Conservation (phyloP, 1,284 basidiomycete genomes). For the Ceratobasidium sp. region DNA sequence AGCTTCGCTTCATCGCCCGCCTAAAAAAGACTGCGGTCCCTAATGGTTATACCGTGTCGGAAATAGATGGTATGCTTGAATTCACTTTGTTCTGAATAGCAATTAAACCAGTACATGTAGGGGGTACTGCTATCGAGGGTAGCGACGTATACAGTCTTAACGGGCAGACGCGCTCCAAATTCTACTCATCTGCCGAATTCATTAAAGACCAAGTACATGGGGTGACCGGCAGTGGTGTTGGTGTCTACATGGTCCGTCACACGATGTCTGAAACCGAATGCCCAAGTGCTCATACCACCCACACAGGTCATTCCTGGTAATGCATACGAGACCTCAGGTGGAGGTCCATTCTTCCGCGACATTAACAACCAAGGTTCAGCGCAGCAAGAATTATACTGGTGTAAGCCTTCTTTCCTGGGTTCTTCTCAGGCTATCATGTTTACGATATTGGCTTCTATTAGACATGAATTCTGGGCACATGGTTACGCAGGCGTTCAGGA, state of each 20-base stretch:
- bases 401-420: too few relatives aligned
- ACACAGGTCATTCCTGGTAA: slow-evolving; percentile 58
- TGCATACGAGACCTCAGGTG: slow-evolving; percentile 61
- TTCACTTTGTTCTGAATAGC: too few relatives aligned
- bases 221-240: slow-evolving; percentile 41
- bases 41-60: slow-evolving; percentile 58
- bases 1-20: slow-evolving; percentile 66
- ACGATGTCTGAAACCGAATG: not conserved
- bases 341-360: slow-evolving; percentile 57
- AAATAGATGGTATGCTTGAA: slow-evolving; percentile 55
- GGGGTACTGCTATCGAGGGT: slow-evolving; percentile 46
- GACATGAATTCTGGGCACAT: slow-evolving; percentile 47
- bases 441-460: not conserved
- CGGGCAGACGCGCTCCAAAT: slow-evolving; percentile 47
- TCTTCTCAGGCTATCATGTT: too few relatives aligned
- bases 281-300: not conserved
- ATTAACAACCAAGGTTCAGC: slow-evolving; percentile 48
- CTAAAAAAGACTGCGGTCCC: slow-evolving; percentile 61
- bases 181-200: slow-evolving; percentile 47
- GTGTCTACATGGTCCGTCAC: slow-evolving; percentile 32
- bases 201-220: slow-evolving; percentile 46
- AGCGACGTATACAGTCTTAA: slow-evolving; percentile 42
- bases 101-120: not conserved
- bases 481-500: slow-evolving; percentile 46
- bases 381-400: slow-evolving; percentile 38